These are phyloP conservation scores for Lophium mytilinum DNA, from an alignment of 495 filamentous ascomycete genomes.

Conservation along the genomic window DNA sequence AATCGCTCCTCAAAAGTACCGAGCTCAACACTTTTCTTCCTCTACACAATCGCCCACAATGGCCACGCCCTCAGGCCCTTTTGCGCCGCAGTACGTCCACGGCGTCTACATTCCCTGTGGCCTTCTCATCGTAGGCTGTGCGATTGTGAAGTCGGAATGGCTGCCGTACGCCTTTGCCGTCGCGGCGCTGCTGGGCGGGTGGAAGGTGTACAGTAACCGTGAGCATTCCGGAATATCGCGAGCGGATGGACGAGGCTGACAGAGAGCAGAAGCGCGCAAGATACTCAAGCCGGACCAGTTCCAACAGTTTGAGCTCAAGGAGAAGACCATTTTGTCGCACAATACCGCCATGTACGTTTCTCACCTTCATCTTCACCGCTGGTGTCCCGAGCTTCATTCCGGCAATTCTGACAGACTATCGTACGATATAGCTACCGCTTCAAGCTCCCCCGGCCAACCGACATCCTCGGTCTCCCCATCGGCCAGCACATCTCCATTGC, in stretches of 20 bases:
- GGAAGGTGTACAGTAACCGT: conserved; percentile 57
- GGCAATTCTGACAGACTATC: conserved; percentile 6
- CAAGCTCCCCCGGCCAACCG: conserved; percentile 60
- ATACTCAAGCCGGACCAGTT: conserved; percentile 79
- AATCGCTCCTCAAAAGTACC: too few relatives aligned
- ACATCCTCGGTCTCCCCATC: conserved; percentile 92
- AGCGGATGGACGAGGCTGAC: neutral
- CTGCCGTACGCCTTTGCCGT: conserved; percentile 60
- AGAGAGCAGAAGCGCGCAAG: conserved; percentile 57
- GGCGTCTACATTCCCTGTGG: conserved; percentile 81
- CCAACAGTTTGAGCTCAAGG: conserved; percentile 81
- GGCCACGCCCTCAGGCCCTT: conserved; percentile 2
- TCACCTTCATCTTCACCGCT: neutral
- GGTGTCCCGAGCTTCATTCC: neutral
- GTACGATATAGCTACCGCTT: conserved; percentile 69
- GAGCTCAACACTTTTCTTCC: too few relatives aligned
- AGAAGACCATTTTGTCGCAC: conserved; percentile 89
- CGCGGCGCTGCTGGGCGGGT: conserved; percentile 50
- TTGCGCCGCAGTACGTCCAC: conserved; percentile 51
- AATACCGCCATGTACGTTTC: conserved; percentile 79
- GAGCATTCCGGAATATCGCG: conserved; percentile 26
- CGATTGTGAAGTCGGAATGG: conserved; percentile 72
- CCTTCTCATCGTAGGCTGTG: conserved; percentile 65
- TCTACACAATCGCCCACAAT: neutral
- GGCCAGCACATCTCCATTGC: conserved; percentile 97